These are phyloP conservation scores for Neobulgaria alba DNA, from an alignment of 2,329 filamentous ascomycete species.

Conservation along the genomic window DNA sequence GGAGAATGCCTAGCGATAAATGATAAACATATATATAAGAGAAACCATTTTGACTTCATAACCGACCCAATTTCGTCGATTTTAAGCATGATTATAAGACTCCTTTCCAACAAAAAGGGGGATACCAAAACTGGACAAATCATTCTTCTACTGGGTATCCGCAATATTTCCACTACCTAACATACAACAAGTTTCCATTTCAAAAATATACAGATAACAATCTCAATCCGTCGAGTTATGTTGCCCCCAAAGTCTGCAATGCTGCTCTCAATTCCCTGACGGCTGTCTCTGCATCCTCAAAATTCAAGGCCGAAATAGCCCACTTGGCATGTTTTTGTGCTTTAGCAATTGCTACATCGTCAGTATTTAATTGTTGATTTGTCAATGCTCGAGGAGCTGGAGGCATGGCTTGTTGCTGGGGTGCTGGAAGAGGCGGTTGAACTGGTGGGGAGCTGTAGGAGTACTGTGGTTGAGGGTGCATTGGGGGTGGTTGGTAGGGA, in stretches of 20 bases:
- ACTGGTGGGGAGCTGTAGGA: constrained; percentile 15
- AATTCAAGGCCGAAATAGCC: constrained; percentile 94
- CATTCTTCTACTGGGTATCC: constrained; percentile 5
- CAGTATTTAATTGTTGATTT: constrained; percentile 40
- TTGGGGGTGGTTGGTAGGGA: constrained; percentile 9
- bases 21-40: no score
- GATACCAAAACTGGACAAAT: no score
- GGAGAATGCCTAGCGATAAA: no score
- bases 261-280: constrained; percentile 76
- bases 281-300: constrained; percentile 88
- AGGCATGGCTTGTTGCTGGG: constrained; percentile 4
- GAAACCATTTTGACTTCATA: no score
- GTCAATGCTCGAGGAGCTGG: constrained; percentile 6
- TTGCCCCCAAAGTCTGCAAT: constrained; percentile 36
- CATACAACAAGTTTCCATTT: no score
- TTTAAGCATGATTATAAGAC: no score
- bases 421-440: constrained; percentile 3
- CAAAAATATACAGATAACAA: constrained; percentile 7
- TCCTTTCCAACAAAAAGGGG: no score
- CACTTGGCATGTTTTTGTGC: constrained; percentile 95
- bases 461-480: constrained; percentile 7
- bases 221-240: constrained; percentile 9
- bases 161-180: background rate
- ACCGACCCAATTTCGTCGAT: no score
- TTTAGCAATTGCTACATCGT: constrained; percentile 62